Base-by-base conservation (phyloP, 176 grass and related monocot genomes). In the Hyparrhenia diplandra region DNA sequence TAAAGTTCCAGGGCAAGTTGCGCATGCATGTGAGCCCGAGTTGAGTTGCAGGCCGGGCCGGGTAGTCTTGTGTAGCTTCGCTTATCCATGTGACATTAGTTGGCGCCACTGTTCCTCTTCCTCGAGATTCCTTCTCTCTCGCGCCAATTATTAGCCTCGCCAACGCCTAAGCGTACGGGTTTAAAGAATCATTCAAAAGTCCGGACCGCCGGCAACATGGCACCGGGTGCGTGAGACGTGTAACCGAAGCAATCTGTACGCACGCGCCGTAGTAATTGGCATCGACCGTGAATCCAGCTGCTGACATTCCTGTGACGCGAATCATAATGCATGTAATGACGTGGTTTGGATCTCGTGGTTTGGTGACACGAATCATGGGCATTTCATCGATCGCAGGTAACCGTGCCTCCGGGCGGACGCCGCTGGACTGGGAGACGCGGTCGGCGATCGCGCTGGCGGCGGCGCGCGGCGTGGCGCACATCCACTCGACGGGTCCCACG, bases 391-490 rank as follows among this genome's bases (percentile, higher is more conserved):
- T n/a, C n/a, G n/a, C 92, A 98, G 96, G 96, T 41, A 98, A 91
- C 90, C 83, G 96, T 20, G 90, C 92, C 58, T 93, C 96, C 8
- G 96, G 96, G 0, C 78, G 85, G 67, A 93, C 92, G 36, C 92
- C 92, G 74, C 88, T 98, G 70, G 90, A 93, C 86, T 98, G 96
- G 96, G 92, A 93, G 46, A 93, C 90, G 69, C 52, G 96, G 66
- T 87, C 85, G 75, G 82, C 85, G 65, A 91, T 98, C 49, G 88
- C 92, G 29, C 84, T 95, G 0, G 75, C 96, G 71, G 84, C 90
- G 16, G 96, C 96, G 29, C 84, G 73, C 12, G 92, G 92, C 40
- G 34, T 32, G 18, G 78, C 75, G 58, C 78, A 93, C 96, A 98
- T 98, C 84, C 96, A 98, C 87, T 92, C 92, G 10, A 89, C 84